Evolutionary conservation across 2,329 filamentous ascomycete species (phyloP).

Genomic region (Juglanconis sp.): DNA sequence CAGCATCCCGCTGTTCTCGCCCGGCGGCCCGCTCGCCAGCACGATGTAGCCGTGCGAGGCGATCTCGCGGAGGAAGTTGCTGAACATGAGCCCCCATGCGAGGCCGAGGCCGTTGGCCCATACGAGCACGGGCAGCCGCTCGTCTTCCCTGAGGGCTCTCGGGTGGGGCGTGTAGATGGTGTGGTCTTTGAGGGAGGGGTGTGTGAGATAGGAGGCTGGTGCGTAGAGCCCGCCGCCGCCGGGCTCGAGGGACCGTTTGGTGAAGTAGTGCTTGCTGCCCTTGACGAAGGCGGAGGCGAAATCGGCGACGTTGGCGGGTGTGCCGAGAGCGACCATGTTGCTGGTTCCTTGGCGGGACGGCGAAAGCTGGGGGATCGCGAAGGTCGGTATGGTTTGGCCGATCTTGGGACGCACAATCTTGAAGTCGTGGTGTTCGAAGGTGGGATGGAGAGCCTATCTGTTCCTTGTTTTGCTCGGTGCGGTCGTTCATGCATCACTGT

Average conservation of each 20-base stretch:
- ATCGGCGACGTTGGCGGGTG: slow-evolving; percentile 3
- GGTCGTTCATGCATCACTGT: neutral
- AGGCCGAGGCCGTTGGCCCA: slow-evolving; percentile 6
- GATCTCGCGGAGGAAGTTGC: neutral
- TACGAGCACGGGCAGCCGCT: neutral
- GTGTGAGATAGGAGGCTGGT: neutral
- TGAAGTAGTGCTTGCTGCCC: slow-evolving; percentile 7
- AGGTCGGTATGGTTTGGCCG: too few species aligned
- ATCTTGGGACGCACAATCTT: neutral
- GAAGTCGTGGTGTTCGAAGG: neutral
- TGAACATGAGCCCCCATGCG: slow-evolving; percentile 3
- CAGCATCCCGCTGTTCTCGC: neutral
- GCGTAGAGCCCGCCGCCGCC: slow-evolving; percentile 2
- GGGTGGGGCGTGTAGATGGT: slow-evolving; percentile 8
- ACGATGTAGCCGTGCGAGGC: slow-evolving; percentile 5
- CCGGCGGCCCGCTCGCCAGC: neutral
- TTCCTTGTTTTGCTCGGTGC: neutral
- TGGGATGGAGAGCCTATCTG: neutral
- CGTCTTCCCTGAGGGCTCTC: neutral
- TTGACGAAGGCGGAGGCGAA: slow-evolving; percentile 6
- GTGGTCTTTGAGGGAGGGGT: neutral
- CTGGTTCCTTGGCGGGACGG: neutral
- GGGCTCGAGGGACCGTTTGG: neutral
- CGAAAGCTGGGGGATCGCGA: neutral
- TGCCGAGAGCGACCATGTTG: neutral